Percentiles rank a stretch among this genome's conserved stretches.
Evolutionary conservation across 2,329 filamentous ascomycete species (phyloP).

Genomic region (Ophiostoma triangulosporum): DNA sequence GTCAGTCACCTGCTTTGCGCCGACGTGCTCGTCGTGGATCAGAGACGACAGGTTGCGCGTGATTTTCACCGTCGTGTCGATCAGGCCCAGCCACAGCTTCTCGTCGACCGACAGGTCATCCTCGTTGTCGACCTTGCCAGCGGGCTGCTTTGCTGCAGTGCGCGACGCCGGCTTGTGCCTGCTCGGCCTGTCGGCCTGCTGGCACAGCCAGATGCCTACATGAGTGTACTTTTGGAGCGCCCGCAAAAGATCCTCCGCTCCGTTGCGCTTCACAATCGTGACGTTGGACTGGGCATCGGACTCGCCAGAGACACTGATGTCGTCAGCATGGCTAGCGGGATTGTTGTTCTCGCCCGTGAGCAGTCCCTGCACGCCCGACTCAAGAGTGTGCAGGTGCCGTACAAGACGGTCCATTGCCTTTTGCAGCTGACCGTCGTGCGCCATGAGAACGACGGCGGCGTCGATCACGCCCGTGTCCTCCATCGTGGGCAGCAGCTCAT

Average conservation of each 20-base stretch:
- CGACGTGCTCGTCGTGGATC: constrained; percentile 22
- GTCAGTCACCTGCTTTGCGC: neutral
- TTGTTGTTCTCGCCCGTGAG: constrained; percentile 24
- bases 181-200: constrained; percentile 50
- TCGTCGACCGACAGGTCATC: constrained; percentile 40
- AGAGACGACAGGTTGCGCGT: constrained; percentile 49
- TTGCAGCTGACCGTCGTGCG: constrained; percentile 69
- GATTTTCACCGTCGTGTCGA: constrained; percentile 47
- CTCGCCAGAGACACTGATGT: neutral
- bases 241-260: constrained; percentile 59
- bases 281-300: constrained; percentile 7
- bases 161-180: neutral
- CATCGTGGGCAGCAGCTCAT: constrained; percentile 71
- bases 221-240: constrained; percentile 79
- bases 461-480: constrained; percentile 84
- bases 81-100: constrained; percentile 45
- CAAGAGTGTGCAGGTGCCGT: constrained; percentile 66
- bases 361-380: constrained; percentile 63
- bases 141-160: constrained; percentile 18
- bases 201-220: constrained; percentile 92
- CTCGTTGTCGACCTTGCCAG: constrained; percentile 27
- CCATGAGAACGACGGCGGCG: constrained; percentile 82
- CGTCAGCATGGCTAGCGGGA: neutral
- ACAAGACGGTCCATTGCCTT: constrained; percentile 76
- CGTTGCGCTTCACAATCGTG: constrained; percentile 26